A percentile compares a stretch with the other conserved stretches of the same genome.
phyloP scores from a whole-genome alignment of 768 basidiomycete genomes.

The Amanita muscaria region DNA sequence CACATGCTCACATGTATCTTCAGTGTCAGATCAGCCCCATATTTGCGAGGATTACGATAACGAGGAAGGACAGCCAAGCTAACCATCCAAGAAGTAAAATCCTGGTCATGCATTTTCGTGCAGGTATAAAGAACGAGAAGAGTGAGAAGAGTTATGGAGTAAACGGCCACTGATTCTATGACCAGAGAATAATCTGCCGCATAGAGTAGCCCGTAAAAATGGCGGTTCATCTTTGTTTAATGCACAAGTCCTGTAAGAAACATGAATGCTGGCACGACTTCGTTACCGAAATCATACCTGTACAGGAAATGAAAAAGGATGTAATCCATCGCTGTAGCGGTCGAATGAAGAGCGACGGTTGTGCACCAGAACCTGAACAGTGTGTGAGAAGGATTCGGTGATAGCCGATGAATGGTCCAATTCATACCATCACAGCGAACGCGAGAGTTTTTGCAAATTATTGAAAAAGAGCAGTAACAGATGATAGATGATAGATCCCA shows the following conservation, averaged over 20 bases:
- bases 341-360: conserved; percentile 22
- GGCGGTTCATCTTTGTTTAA: conserved; percentile 20
- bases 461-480: too few species aligned
- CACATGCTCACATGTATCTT: too few species aligned
- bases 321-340: conserved; percentile 28
- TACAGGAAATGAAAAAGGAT: conserved; percentile 31
- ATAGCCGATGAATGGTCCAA: conserved; percentile 13
- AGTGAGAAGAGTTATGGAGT: conserved; percentile 23
- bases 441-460: too few species aligned
- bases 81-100: too few species aligned
- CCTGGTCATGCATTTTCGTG: too few species aligned
- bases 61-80: too few species aligned
- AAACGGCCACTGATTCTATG: conserved; percentile 31
- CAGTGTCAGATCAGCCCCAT: too few species aligned
- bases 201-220: conserved; percentile 18
- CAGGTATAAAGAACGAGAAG: conserved; percentile 26
- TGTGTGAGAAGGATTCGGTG: conserved; percentile 25
- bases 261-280: background rate
- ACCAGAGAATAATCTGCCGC: conserved; percentile 26
- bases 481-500: too few species aligned
- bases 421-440: background rate
- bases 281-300: conserved; percentile 12
- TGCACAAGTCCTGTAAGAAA: conserved; percentile 20
- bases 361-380: conserved; percentile 17
- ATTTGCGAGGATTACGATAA: too few species aligned